Conservation (phyloP, 768 basidiomycete genomes). For the Melanogaster broomeanus region DNA sequence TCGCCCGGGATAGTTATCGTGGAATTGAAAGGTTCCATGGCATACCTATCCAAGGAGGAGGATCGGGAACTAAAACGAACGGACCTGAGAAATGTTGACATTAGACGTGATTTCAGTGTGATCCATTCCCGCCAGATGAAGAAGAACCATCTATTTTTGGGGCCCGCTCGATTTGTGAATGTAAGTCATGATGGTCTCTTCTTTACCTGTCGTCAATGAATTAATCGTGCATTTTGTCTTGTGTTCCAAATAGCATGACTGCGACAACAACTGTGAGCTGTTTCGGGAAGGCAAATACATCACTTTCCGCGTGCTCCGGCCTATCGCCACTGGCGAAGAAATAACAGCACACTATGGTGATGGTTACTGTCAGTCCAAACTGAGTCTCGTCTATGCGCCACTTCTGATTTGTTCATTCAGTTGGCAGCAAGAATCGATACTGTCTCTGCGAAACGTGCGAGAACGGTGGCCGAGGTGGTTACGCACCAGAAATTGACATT, state of each 20-base stretch:
- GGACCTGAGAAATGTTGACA: slow-evolving; percentile 65
- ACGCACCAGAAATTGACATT: slow-evolving; percentile 54
- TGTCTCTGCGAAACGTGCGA: slow-evolving; percentile 91
- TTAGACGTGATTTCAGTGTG: slow-evolving; percentile 86
- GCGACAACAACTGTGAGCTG: slow-evolving; percentile 85
- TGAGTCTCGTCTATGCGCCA: slow-evolving; percentile 20
- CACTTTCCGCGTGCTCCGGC: slow-evolving; percentile 81
- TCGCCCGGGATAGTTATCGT: slow-evolving; percentile 70
- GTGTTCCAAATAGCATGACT: slow-evolving; percentile 68
- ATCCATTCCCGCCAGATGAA: slow-evolving; percentile 91
- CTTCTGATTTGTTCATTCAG: slow-evolving; percentile 41
- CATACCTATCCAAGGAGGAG: slow-evolving; percentile 82
- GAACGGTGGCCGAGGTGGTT: slow-evolving; percentile 72
- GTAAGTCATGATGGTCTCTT: slow-evolving; percentile 46
- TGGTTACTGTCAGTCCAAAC: slow-evolving; percentile 73
- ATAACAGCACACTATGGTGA: slow-evolving; percentile 91
- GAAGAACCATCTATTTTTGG: slow-evolving; percentile 89
- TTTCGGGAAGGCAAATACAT: slow-evolving; percentile 89
- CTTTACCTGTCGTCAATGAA: slow-evolving; percentile 2
- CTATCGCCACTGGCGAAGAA: slow-evolving; percentile 80
- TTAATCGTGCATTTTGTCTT: neutral
- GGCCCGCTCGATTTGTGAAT: slow-evolving; percentile 91
- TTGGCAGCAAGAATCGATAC: slow-evolving; percentile 68
- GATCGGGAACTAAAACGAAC: slow-evolving; percentile 86
- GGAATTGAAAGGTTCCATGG: slow-evolving; percentile 92